Evolutionary conservation across 768 basidiomycete species (phyloP).

Genomic region (Coprinellus aureogranulatus): DNA sequence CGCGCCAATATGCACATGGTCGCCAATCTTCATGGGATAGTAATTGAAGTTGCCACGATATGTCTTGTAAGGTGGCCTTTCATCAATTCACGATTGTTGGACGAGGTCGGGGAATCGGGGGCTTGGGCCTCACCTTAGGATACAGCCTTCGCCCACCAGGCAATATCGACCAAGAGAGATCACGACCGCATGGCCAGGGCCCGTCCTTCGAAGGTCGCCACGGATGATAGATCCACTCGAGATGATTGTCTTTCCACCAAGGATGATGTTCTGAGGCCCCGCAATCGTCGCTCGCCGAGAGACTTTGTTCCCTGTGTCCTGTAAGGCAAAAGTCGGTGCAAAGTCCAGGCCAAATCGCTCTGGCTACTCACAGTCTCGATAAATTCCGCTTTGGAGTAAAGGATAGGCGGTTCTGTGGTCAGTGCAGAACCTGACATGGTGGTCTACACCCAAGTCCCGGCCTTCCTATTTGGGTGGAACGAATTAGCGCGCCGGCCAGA

Average conservation of each 20-base stretch:
- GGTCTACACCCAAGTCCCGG: background rate
- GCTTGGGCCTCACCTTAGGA: conserved; percentile 62
- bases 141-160: conserved; percentile 82
- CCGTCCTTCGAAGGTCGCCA: conserved; percentile 87
- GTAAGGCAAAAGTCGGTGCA: no score
- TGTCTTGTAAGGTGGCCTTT: conserved; percentile 83
- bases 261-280: conserved; percentile 94
- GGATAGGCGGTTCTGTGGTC: conserved; percentile 69
- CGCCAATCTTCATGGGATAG: conserved; percentile 96
- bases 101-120: background rate
- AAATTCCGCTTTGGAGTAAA: conserved; percentile 79
- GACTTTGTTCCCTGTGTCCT: conserved; percentile 97
- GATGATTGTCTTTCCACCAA: conserved; percentile 96
- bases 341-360: no score
- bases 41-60: conserved; percentile 93
- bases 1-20: conserved; percentile 93
- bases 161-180: conserved; percentile 94
- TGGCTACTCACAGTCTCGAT: conserved; percentile 85
- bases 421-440: background rate
- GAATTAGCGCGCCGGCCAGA: background rate
- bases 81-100: background rate
- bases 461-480: background rate
- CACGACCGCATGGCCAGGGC: conserved; percentile 89
- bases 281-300: conserved; percentile 87
- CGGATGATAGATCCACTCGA: conserved; percentile 87